Conservation (phyloP, 306 rosid species). For the Coriaria nepalensis region DNA sequence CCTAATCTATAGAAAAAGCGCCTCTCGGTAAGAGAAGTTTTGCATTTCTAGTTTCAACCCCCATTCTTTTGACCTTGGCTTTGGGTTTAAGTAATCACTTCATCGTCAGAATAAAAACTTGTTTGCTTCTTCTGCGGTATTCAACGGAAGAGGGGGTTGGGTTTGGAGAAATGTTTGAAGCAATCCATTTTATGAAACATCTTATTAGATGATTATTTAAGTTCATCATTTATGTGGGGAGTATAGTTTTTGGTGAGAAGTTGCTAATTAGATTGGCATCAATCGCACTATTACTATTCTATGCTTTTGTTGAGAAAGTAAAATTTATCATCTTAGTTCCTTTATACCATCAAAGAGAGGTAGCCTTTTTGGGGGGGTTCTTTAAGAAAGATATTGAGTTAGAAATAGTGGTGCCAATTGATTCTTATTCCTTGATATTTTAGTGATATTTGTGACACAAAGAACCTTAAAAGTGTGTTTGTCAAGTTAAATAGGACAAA, state of each 20-base stretch:
- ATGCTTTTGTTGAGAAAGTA: not conserved
- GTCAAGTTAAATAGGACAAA: too few relatives aligned
- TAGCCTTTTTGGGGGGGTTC: not conserved
- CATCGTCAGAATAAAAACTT: not conserved
- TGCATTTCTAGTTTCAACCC: not conserved
- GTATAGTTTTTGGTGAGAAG: not conserved
- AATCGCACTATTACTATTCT: not conserved
- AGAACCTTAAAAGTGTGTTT: not conserved
- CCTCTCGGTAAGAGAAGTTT: conserved; percentile 4
- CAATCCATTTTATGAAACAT: too few relatives aligned
- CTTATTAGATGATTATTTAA: too few relatives aligned
- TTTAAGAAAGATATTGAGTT: not conserved
- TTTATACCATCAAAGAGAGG: too few relatives aligned
- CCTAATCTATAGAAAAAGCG: conserved; percentile 2
- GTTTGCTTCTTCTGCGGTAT: too few relatives aligned
- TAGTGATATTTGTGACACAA: conserved; percentile 2
- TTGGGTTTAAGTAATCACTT: conserved; percentile 1
- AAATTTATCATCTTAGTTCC: not conserved
- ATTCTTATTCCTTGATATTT: conserved; percentile 3
- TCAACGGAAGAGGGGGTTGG: too few relatives aligned
- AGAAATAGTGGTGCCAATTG: conserved; percentile 2
- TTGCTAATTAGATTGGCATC: not conserved
- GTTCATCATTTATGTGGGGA: too few relatives aligned
- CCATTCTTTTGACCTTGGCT: conserved; percentile 21
- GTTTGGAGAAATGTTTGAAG: too few relatives aligned